phyloP scores from a whole-genome alignment of 2,329 filamentous ascomycete species.

The Kalaharituber pfeilii region DNA sequence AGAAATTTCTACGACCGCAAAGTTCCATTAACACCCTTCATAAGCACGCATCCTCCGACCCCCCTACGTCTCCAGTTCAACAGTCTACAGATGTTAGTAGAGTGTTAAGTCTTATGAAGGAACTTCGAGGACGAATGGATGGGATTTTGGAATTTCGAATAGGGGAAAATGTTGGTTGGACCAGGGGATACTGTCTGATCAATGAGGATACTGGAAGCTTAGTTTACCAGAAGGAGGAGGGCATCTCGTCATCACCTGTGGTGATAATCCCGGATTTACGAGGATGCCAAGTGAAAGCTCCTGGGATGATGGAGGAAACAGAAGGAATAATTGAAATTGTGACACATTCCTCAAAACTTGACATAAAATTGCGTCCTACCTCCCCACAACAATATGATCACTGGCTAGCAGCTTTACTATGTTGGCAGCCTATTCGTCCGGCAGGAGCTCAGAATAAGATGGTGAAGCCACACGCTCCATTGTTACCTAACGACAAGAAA shows the following conservation, averaged over 20 bases:
- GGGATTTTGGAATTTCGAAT: conserved; percentile 57
- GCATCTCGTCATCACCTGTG: conserved; percentile 39
- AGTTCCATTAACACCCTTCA: conserved; percentile 15
- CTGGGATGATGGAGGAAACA: conserved; percentile 27
- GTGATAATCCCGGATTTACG: conserved; percentile 53
- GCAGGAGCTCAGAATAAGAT: conserved; percentile 38
- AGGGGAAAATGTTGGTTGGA: conserved; percentile 46
- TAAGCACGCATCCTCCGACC: neutral
- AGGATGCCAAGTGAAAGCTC: conserved; percentile 48
- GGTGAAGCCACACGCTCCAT: conserved; percentile 33
- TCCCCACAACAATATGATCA: conserved; percentile 51
- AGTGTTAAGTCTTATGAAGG: conserved; percentile 59
- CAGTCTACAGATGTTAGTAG: conserved; percentile 47
- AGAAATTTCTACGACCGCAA: conserved; percentile 15
- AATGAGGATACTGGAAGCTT: conserved; percentile 58
- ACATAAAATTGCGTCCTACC: conserved; percentile 44
- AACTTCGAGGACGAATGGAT: conserved; percentile 59
- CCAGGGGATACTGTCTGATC: conserved; percentile 55
- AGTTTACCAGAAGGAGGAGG: conserved; percentile 55
- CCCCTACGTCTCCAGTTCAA: neutral
- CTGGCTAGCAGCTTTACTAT: conserved; percentile 64
- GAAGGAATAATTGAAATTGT: conserved; percentile 21
- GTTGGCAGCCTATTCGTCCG: conserved; percentile 60
- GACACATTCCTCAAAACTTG: conserved; percentile 34
- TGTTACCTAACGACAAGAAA: conserved; percentile 24